A percentile compares a stretch with the other conserved stretches of the same genome.
phyloP scores from a whole-genome alignment of 345 rosid genomes.

The Clausena lansium region DNA sequence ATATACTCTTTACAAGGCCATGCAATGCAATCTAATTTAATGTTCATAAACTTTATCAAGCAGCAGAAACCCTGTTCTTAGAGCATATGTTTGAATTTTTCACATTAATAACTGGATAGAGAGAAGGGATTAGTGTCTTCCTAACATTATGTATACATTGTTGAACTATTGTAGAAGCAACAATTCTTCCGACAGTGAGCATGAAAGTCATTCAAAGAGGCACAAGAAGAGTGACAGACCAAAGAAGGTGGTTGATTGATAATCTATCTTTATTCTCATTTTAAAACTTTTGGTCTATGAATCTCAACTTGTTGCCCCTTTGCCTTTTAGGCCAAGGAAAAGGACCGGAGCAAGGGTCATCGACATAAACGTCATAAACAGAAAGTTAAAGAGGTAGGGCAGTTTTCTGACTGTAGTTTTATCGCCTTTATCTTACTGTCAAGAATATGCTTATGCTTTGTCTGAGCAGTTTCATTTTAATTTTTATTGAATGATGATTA shows the following conservation, averaged over 20 bases:
- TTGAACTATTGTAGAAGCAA: constrained; percentile 32
- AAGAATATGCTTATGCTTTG: neutral
- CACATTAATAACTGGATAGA: neutral
- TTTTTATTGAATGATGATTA: neutral
- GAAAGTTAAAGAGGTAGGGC: constrained; percentile 74
- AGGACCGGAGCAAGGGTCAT: constrained; percentile 67
- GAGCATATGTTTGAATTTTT: neutral
- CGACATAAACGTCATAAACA: constrained; percentile 68
- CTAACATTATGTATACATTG: constrained; percentile 4
- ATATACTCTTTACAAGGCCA: neutral
- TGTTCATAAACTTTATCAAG: neutral
- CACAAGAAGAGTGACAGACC: constrained; percentile 66
- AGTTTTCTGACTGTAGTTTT: constrained; percentile 17
- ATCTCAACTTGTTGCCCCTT: constrained; percentile 13
- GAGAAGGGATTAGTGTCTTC: constrained; percentile 3
- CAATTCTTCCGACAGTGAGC: constrained; percentile 61
- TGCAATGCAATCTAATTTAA: neutral
- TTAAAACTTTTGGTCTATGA: neutral
- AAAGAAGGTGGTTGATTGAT: constrained; percentile 61
- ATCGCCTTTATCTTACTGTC: neutral
- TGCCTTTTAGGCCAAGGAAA: constrained; percentile 57
- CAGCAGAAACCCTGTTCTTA: neutral
- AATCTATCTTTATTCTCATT: constrained; percentile 1
- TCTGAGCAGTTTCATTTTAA: neutral
- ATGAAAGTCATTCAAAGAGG: constrained; percentile 55